These are phyloP conservation scores for Penicillium olsonii DNA, from an alignment of 2,329 filamentous ascomycete genomes.

Conservation along the genomic window DNA sequence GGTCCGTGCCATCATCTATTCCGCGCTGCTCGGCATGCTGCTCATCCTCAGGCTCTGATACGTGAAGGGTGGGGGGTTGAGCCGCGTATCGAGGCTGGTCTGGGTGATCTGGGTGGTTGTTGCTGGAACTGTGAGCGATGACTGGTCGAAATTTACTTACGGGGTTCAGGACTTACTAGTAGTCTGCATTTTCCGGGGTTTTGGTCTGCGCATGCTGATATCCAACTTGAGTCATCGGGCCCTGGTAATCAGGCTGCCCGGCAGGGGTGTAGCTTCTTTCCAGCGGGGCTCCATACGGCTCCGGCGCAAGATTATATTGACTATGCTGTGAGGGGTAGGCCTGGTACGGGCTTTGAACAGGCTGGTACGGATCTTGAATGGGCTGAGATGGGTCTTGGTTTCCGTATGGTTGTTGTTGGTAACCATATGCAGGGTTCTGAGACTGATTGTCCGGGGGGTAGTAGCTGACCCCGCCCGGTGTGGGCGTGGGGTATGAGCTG, in stretches of 20 bases:
- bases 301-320: slow-evolving; percentile 26
- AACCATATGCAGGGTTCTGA: slow-evolving; percentile 18
- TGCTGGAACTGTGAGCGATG: slow-evolving; percentile 6
- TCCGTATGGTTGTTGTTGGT: slow-evolving; percentile 32
- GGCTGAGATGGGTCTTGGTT: slow-evolving; percentile 19
- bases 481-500: slow-evolving; percentile 27
- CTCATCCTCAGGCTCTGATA: slow-evolving; percentile 14
- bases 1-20: slow-evolving; percentile 18
- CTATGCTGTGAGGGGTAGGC: slow-evolving; percentile 30
- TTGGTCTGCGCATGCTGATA: slow-evolving; percentile 42
- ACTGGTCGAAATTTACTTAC: no score
- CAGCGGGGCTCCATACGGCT: slow-evolving; percentile 29
- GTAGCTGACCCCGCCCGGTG: slow-evolving; percentile 23
- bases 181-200: slow-evolving; percentile 29
- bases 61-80: slow-evolving; percentile 16
- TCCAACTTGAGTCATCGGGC: slow-evolving; percentile 44
- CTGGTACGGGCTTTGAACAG: slow-evolving; percentile 22
- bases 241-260: slow-evolving; percentile 35
- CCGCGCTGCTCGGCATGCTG: slow-evolving; percentile 12
- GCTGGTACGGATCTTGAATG: slow-evolving; percentile 24
- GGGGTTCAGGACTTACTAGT: slow-evolving; percentile 33
- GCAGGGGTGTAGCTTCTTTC: slow-evolving; percentile 50
- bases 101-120: slow-evolving; percentile 12
- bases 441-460: slow-evolving; percentile 29
- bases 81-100: slow-evolving; percentile 22